Evolutionary conservation across 2,329 filamentous ascomycete genomes (phyloP).

Genomic region (Bipolaris oryzae): DNA sequence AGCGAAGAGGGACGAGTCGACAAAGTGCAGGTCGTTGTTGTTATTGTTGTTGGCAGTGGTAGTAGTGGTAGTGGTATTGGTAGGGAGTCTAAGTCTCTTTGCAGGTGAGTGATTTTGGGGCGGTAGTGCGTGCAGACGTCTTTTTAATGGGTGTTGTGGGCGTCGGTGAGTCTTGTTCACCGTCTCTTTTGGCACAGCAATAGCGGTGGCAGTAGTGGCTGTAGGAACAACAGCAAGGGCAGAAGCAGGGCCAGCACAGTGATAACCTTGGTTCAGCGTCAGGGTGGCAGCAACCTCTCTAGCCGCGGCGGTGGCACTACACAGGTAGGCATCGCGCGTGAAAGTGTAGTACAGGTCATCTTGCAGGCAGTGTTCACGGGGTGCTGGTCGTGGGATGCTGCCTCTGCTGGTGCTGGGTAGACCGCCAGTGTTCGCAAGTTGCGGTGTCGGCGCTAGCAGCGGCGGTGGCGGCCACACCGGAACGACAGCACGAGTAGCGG

Average conservation of each 20-base stretch:
- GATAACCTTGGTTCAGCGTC: not conserved
- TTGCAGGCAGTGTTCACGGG: conserved; percentile 20
- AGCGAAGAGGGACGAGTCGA: conserved; percentile 2
- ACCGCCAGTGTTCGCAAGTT: not conserved
- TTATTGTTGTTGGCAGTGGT: too few relatives aligned
- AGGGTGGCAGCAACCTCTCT: conserved; percentile 2
- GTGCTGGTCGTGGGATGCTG: conserved; percentile 14
- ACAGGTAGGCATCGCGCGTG: conserved; percentile 17
- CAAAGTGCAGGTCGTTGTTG: not conserved
- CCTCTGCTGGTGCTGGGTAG: conserved; percentile 4
- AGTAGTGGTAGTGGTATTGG: not conserved
- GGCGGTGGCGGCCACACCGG: not conserved
- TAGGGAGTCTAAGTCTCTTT: not conserved
- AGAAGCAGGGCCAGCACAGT: not conserved
- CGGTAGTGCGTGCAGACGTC: not conserved
- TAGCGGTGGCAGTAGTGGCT: not conserved
- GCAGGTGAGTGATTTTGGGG: not conserved
- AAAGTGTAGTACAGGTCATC: conserved; percentile 17
- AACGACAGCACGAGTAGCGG: not conserved
- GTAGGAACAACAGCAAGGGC: not conserved
- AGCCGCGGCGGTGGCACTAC: conserved; percentile 4
- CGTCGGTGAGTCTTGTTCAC: conserved; percentile 1
- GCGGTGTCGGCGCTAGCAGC: conserved; percentile 12
- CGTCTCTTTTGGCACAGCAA: not conserved
- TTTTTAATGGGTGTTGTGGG: conserved; percentile 1